Evolutionary conservation across 1,284 basidiomycete genomes (phyloP), one percentile per base, ranked within the genome.

Genomic region (Trametes hirsuta): DNA sequence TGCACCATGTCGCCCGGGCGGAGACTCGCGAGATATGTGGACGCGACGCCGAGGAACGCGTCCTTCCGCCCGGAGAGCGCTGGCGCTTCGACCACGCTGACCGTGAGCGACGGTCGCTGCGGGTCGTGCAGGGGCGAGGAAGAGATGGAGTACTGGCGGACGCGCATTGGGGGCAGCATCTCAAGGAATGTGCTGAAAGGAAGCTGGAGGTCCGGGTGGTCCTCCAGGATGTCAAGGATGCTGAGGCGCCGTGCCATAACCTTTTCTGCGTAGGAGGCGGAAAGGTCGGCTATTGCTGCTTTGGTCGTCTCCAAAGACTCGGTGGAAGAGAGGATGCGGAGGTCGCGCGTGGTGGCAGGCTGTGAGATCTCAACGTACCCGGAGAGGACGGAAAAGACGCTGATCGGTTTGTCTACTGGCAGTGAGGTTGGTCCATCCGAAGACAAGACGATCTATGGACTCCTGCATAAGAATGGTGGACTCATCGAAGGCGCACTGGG

Each of bases 141-240:
- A 3, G 82, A 82, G 65, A 83, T 83, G 1, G 80, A 82, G 69
- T 84, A 84, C 69, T 82, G 79, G 25, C 82, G 71, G 50, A 81
- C 74, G 39, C 80, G 80, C 78, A 83, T 83, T 1, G 79, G 70
- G 4, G 80, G 81, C 18, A 82, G 74, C 69, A 80, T 74, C 34
- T 71, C 69, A 39, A 84, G 69, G 71, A 78, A 82, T 5, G 70
- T 68, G 9, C 70, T 69, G 51, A 82, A 72, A 5, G 78, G 65
- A n/a, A 82, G 68, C 30, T 76, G 63, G 63, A 83, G 74, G 47
- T 75, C 72, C 3, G 73, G 63, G 63, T 79, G 71, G 34, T 69
- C 65, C 58, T 82, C 81, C 39, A 84, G 72, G 45, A 84, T 71
- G 62, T 80, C 77, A 37, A 83, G 72, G 46, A 82, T 70, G 64